A percentile compares a stretch with the other conserved stretches of the same genome.
Conservation (phyloP, 2,329 filamentous ascomycete species). For the Atkinsonella texensis region DNA sequence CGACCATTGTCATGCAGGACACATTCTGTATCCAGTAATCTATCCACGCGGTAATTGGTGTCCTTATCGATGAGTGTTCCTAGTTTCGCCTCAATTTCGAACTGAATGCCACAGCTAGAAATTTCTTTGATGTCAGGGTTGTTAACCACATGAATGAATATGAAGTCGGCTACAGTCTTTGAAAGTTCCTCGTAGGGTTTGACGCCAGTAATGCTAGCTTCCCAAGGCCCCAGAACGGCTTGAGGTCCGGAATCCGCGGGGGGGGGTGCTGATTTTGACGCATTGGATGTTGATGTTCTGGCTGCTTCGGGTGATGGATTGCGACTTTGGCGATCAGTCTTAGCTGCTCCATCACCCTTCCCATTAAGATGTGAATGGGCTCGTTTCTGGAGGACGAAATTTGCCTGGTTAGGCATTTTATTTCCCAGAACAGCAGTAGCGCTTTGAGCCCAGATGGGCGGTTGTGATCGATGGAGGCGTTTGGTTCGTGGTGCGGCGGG, state of each 20-base stretch:
- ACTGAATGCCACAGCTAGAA: conserved; percentile 51
- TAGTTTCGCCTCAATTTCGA: conserved; percentile 92
- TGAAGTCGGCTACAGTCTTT: conserved; percentile 68
- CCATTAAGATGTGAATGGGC: conserved; percentile 25
- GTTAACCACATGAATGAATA: conserved; percentile 59
- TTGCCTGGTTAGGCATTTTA: conserved; percentile 28
- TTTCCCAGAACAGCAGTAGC: conserved; percentile 22
- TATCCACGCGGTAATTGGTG: conserved; percentile 53
- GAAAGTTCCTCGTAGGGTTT: conserved; percentile 64
- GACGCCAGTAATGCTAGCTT: conserved; percentile 55
- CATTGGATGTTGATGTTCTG: conserved; percentile 17
- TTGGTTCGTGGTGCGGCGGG: conserved; percentile 26
- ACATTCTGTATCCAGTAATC: conserved; percentile 59
- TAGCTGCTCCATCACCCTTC: conserved; percentile 18
- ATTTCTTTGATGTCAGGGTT: conserved; percentile 55
- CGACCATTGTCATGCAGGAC: conserved; percentile 50
- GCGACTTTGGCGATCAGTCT: conserved; percentile 26
- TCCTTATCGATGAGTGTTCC: conserved; percentile 68
- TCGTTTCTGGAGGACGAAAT: conserved; percentile 33
- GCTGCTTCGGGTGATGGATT: conserved; percentile 35
- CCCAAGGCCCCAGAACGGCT: conserved; percentile 44
- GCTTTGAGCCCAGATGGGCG: conserved; percentile 38
- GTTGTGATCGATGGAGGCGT: conserved; percentile 22
- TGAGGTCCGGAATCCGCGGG: conserved; percentile 18
- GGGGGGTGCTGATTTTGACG: conserved; percentile 12